A percentile compares a stretch with the other conserved stretches of the same genome.
Conservation (phyloP, 169 alveolate species). For the Plasmodium gonderi region DNA sequence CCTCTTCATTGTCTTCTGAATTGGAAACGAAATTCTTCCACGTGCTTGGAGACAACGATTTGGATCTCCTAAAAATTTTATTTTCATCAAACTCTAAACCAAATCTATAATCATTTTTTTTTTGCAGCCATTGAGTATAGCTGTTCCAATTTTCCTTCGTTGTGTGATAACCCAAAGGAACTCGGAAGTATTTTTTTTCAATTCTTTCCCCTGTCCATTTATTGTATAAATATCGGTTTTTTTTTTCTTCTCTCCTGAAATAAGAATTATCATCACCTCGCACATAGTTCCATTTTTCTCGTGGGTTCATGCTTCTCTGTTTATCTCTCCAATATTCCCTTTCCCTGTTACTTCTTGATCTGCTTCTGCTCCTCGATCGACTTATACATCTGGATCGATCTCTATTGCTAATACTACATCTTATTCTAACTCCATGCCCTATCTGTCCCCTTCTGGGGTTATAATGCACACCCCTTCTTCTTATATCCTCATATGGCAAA, state of each 20-base stretch:
- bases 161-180: constrained; percentile 53
- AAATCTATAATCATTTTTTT: constrained; percentile 61
- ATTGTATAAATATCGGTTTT: constrained; percentile 33
- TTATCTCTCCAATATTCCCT: neutral
- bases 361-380: neutral
- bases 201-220: constrained; percentile 44
- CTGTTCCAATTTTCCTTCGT: constrained; percentile 55
- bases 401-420: too few relatives aligned
- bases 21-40: constrained; percentile 43
- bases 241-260: constrained; percentile 1
- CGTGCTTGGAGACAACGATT: constrained; percentile 53
- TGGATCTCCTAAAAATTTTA: constrained; percentile 54
- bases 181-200: constrained; percentile 39
- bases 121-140: constrained; percentile 62
- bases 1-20: constrained; percentile 15
- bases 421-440: neutral
- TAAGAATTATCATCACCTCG: neutral
- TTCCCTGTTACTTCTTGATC: neutral
- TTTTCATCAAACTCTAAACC: constrained; percentile 46
- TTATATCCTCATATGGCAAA: neutral
- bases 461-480: neutral
- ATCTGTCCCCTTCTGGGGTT: neutral
- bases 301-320: neutral
- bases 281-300: constrained; percentile 1
- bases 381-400: neutral